phyloP scores from a whole-genome alignment of 2,329 filamentous ascomycete species.

The Penicillium fuscoglaucum region DNA sequence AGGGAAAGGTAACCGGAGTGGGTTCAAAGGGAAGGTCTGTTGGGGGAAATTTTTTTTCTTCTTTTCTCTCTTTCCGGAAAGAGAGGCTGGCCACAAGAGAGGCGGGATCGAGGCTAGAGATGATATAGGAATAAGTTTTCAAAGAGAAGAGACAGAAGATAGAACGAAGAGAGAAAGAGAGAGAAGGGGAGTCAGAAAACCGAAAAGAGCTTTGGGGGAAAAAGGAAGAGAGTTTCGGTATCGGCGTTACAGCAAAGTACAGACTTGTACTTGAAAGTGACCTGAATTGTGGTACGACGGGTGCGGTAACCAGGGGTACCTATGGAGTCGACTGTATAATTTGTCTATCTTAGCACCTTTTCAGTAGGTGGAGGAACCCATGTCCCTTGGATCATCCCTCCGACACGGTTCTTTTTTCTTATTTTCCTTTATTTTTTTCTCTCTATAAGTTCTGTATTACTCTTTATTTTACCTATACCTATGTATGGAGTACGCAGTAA shows the following conservation, averaged over 20 bases:
- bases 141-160: constrained; percentile 2
- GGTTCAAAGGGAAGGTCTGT: constrained; percentile 1
- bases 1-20: neutral
- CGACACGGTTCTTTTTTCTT: neutral
- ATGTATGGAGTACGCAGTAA: neutral
- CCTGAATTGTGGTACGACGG: constrained; percentile 2
- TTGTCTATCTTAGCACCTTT: constrained; percentile 25
- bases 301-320: constrained; percentile 8
- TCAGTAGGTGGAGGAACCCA: constrained; percentile 20
- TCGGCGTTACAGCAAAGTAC: constrained; percentile 16
- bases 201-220: constrained; percentile 14
- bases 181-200: constrained; percentile 4
- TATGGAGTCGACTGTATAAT: constrained; percentile 3
- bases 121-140: constrained; percentile 2
- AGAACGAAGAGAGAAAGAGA: neutral
- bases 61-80: neutral
- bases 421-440: neutral
- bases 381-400: constrained; percentile 23
- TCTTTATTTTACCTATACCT: neutral
- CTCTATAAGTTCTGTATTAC: neutral
- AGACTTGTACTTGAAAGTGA: constrained; percentile 2
- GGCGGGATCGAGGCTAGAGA: constrained; percentile 7
- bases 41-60: neutral
- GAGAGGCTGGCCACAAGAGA: constrained; percentile 10
- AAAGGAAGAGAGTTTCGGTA: constrained; percentile 16